Evolutionary conservation across 805 yeast genomes (phyloP), one percentile per base, ranked within the genome.

Genomic region (Hanseniaspora vineae): DNA sequence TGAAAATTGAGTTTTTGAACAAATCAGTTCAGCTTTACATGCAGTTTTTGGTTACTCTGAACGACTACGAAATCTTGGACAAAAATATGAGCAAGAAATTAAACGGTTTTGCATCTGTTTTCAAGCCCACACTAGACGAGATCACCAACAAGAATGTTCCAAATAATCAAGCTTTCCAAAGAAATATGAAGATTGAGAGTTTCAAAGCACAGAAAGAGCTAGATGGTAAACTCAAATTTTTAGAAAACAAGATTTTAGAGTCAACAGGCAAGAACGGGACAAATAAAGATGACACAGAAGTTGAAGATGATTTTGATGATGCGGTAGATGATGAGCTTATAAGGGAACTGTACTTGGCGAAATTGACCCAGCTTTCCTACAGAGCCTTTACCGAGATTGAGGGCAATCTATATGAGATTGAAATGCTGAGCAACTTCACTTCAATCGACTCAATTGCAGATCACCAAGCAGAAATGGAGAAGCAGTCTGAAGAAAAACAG

Each of bases 101-200:
- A 3, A 72, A 73, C 13, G 53, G 59, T 0, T 69, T 76, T 51
- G 64, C 67, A 45, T 61, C 62, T 3, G 58, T 65, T 1, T 68
- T 64, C 45, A 60, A 60, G 39, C 81, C 80, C 2, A 59, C 68
- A 3, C 54, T 69, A 33, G 49, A 55, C 6, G 67, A 62, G 35
- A 35, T 62, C 3, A 60, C 56, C 46, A 31, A 33, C n/a, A 44
- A 42, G 8, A 31, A 44, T 14, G 42, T 45, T 29, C 48, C 23
- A n/a, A 58, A 9, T 53, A 55, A 47, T 44, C 52, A 35, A 47
- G 63, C 50, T 65, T 65, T 46, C 72, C 76, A 58, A 55, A 71
- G 97, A 55, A 78, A 80, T 19, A 81, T 77, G 44, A 89, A 87
- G 60, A 86, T 88, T 49, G 81, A 75, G 15, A 75, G 76, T 54